These are phyloP conservation scores for Volvox africanus DNA, from an alignment of 139 green algal genomes.

Conservation along the genomic window DNA sequence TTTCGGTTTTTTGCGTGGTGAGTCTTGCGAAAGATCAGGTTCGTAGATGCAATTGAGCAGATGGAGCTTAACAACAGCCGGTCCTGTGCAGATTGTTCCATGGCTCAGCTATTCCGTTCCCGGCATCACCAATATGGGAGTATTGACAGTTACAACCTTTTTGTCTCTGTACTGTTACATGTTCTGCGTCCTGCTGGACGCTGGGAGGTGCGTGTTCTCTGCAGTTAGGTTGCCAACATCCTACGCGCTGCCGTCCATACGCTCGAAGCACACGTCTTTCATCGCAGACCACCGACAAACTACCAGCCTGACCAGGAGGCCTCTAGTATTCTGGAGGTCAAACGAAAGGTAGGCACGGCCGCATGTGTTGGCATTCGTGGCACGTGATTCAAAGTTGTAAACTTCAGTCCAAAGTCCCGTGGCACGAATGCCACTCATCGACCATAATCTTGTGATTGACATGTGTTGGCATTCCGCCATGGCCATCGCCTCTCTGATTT, in stretches of 20 bases:
- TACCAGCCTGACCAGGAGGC: conserved; percentile 67
- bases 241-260: too few species aligned
- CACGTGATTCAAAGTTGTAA: too few species aligned
- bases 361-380: too few species aligned
- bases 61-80: not conserved
- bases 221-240: too few species aligned
- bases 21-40: not conserved
- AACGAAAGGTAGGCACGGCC: conserved; percentile 66
- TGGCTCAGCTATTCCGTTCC: conserved; percentile 77
- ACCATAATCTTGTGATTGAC: too few species aligned
- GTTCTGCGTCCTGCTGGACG: conserved; percentile 74
- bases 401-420: too few species aligned
- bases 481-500: too few species aligned
- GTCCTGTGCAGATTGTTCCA: conserved; percentile 74
- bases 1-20: conserved; percentile 57
- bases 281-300: conserved; percentile 55
- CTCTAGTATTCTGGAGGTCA: conserved; percentile 65
- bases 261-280: not conserved
- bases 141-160: conserved; percentile 60
- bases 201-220: conserved; percentile 64
- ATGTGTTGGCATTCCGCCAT: too few species aligned
- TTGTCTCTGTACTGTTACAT: conserved; percentile 72
- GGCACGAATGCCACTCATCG: too few species aligned
- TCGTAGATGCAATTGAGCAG: not conserved
- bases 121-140: conserved; percentile 69